Evolutionary conservation across 2,329 filamentous ascomycete species (phyloP).

Genomic region (Penicillium sp.): DNA sequence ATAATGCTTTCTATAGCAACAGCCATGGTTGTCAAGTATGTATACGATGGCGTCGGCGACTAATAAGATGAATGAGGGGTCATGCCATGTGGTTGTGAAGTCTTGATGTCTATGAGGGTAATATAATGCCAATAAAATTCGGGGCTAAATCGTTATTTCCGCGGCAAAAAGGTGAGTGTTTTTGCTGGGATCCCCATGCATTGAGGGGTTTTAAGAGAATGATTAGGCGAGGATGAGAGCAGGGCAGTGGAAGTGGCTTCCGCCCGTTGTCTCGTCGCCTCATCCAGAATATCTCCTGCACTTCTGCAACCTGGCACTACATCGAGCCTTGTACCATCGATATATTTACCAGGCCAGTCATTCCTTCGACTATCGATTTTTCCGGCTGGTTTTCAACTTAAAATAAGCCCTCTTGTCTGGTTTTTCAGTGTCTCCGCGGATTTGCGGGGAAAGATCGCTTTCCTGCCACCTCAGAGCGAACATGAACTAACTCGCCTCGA

Average conservation of each 20-base stretch:
- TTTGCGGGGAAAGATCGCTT: constrained; percentile 1
- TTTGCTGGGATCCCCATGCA: not conserved
- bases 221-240: not conserved
- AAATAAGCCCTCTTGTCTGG: not conserved
- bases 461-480: constrained; percentile 7
- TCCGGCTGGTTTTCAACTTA: not conserved
- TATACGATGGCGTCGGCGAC: too few relatives aligned
- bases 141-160: too few relatives aligned
- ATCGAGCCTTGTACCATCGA: not conserved
- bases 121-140: too few relatives aligned
- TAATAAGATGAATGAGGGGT: too few relatives aligned
- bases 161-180: too few relatives aligned
- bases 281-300: not conserved
- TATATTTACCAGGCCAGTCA: not conserved
- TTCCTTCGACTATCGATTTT: not conserved
- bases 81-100: too few relatives aligned
- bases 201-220: not conserved
- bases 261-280: not conserved
- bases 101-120: too few relatives aligned
- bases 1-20: too few relatives aligned
- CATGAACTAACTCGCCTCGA: constrained; percentile 9
- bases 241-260: not conserved
- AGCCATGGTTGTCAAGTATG: too few relatives aligned
- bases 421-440: not conserved
- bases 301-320: not conserved